Base-by-base conservation (phyloP, 2,329 filamentous ascomycete genomes). In the Fusarium bulbicola region DNA sequence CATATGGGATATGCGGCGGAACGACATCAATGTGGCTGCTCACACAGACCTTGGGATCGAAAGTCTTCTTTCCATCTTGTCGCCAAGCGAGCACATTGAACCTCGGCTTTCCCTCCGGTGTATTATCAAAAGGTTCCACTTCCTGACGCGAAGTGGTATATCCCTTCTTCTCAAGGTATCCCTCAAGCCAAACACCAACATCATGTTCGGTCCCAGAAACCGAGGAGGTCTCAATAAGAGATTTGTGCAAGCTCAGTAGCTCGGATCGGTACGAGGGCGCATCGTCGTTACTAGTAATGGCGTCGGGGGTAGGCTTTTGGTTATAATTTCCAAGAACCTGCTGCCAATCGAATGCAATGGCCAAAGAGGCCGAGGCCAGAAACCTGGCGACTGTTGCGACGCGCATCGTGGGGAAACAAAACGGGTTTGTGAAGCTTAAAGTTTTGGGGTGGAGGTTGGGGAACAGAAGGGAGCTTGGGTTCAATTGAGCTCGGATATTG, bases 21-120 rank as follows among this genome's bases (percentile, higher is more conserved):
- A 93, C 92, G 5, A 88, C 88, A 77, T 98, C 95, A 76, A 97
- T 95, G 80, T 97, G 95, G 63, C 92, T 95, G 3, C 91, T 91
- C 4, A 95, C 82, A n/a, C 94, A 84, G 16, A 93, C 84, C 39
- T 86, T 87, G 4, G 91, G 88, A 15, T 86, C 83, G 42, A 86
- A 84, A 21, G 82, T 81, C 52, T 82, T 64, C 12, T 69, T 54
- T 12, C 59, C 80, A 5, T 75, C 75, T 68, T 89, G 81, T 2
- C 83, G 84, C 86, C 86, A 94, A 5, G 95, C 95, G 45, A 95
- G 85, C 54, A 97, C 86, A 77, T 97, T 97, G 85, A 92, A 95
- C 57, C 82, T 79, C 32, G 77, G 72, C 24, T 75, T 64, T 45
- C 71, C 76, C 21, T 63, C 65, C 8, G 74, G 81, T 2, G 80